phyloP scores from a whole-genome alignment of 345 rosid genomes.

The Syzygium grande region DNA sequence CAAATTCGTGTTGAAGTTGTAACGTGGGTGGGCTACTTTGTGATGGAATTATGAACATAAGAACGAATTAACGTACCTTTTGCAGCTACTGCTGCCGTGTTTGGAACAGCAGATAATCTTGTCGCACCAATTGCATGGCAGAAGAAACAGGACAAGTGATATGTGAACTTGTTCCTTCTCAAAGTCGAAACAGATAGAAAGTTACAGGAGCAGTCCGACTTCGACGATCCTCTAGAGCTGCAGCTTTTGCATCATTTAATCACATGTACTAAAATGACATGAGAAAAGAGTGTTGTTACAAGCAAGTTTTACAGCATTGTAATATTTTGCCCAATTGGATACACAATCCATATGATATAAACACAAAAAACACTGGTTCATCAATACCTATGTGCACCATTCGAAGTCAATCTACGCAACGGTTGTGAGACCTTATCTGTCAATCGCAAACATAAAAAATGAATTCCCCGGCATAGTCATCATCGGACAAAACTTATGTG shows the following conservation, averaged over 20 bases:
- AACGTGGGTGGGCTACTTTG: background rate
- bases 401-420: background rate
- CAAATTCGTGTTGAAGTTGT: background rate
- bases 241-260: background rate
- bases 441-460: background rate
- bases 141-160: background rate
- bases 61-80: background rate
- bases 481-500: background rate
- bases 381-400: background rate
- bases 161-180: background rate
- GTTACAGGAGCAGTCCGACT: background rate
- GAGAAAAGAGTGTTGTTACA: background rate
- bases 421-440: background rate
- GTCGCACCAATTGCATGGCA: background rate
- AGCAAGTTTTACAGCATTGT: background rate
- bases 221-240: background rate
- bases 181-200: background rate
- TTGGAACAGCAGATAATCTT: background rate
- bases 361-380: background rate
- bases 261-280: background rate
- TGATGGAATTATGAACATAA: background rate
- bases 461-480: background rate
- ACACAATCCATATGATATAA: background rate
- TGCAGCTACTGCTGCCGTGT: background rate
- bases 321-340: background rate